Evolutionary conservation across 345 rosid genomes (phyloP).

Genomic region (Psidium guajava): DNA sequence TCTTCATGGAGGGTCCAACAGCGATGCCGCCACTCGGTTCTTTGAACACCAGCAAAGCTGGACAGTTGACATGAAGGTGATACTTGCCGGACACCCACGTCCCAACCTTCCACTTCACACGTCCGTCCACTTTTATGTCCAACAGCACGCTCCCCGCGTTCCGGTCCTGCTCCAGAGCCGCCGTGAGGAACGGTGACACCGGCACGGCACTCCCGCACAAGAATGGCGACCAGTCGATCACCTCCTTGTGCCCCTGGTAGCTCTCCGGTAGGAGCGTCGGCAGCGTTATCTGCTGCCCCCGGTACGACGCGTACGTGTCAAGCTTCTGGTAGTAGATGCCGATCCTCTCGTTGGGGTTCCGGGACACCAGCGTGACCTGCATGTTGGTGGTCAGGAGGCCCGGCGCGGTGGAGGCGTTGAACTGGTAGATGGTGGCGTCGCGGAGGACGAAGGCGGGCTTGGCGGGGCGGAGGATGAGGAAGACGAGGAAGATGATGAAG

Average conservation of each 20-base stretch:
- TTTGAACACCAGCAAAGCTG: conserved; percentile 15
- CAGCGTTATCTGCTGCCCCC: conserved; percentile 59
- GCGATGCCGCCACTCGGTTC: conserved; percentile 14
- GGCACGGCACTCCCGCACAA: conserved; percentile 42
- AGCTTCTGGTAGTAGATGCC: conserved; percentile 50
- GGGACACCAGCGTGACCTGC: conserved; percentile 52
- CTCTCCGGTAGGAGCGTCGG: conserved; percentile 38
- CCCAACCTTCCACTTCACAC: conserved; percentile 65
- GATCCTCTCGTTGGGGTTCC: conserved; percentile 53
- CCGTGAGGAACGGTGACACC: conserved; percentile 23
- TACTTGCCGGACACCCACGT: conserved; percentile 64
- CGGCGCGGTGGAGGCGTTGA: conserved; percentile 37
- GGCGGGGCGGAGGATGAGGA: conserved; percentile 46
- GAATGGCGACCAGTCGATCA: conserved; percentile 59
- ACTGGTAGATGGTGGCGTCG: conserved; percentile 46
- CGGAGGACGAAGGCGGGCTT: conserved; percentile 59
- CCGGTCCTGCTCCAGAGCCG: conserved; percentile 37
- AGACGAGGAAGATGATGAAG: conserved; percentile 5
- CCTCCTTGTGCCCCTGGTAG: conserved; percentile 59
- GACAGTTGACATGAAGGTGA: conserved; percentile 48
- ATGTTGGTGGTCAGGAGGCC: conserved; percentile 28
- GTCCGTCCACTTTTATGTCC: conserved; percentile 43
- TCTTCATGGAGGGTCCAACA: conserved; percentile 27
- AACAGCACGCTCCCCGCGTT: conserved; percentile 43
- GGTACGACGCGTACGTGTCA: conserved; percentile 46